phyloP scores from a whole-genome alignment of 805 yeast species.

The Candida ascalaphidarum region DNA sequence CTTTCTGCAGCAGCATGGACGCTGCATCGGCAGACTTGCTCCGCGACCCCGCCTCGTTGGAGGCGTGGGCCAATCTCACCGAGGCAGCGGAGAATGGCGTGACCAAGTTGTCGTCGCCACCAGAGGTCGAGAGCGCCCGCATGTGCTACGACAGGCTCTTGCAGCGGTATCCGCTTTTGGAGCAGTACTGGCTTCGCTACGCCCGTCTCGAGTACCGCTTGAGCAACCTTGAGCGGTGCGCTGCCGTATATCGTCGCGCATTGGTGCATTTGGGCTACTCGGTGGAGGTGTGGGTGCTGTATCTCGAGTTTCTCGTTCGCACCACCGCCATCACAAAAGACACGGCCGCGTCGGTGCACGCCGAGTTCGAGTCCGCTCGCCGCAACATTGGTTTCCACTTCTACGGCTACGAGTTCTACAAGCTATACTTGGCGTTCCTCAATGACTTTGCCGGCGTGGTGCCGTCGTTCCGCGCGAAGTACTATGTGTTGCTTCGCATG shows the following conservation, averaged over 20 bases:
- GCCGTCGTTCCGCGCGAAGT: slow-evolving; percentile 20
- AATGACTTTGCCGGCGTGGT: slow-evolving; percentile 14
- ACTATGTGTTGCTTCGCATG: slow-evolving; percentile 36
- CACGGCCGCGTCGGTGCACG: slow-evolving; percentile 17
- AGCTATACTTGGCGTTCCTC: slow-evolving; percentile 37
- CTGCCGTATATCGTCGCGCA: slow-evolving; percentile 27
- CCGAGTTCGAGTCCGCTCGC: slow-evolving; percentile 40
- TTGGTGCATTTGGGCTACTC: slow-evolving; percentile 30
- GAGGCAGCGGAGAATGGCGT: slow-evolving; percentile 22
- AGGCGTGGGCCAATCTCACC: slow-evolving; percentile 30
- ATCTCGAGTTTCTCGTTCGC: slow-evolving; percentile 31
- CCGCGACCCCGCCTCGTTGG: slow-evolving; percentile 24
- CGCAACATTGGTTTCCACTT: slow-evolving; percentile 43
- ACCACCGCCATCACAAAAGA: slow-evolving; percentile 19
- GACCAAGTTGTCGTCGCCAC: slow-evolving; percentile 21
- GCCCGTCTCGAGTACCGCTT: slow-evolving; percentile 40
- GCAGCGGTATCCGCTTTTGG: slow-evolving; percentile 38
- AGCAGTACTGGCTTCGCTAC: slow-evolving; percentile 51
- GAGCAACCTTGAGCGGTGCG: slow-evolving; percentile 32
- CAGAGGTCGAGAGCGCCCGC: slow-evolving; percentile 24
- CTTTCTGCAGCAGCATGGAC: no score
- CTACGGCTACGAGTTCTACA: slow-evolving; percentile 43
- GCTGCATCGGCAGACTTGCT: slow-evolving; percentile 19
- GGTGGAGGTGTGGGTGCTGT: slow-evolving; percentile 42
- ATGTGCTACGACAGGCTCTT: slow-evolving; percentile 35